Evolutionary conservation across 495 filamentous ascomycete species (phyloP).

Genomic region (Immersiella caudata): DNA sequence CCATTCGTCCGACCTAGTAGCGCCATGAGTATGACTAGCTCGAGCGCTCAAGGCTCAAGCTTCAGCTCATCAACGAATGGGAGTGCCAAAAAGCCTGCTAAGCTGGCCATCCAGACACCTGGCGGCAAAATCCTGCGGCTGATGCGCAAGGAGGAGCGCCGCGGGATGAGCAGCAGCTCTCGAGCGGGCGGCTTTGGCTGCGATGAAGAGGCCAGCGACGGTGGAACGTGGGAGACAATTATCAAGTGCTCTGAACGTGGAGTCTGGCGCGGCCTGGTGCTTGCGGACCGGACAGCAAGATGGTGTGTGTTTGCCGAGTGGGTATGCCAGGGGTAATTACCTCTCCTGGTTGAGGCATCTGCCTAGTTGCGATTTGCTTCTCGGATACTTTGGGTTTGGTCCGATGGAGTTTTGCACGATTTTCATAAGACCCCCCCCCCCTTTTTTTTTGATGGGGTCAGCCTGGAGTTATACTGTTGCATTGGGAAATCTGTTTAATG

Average conservation of each 20-base stretch:
- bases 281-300: conserved; percentile 90
- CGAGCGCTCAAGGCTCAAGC: conserved; percentile 58
- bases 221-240: conserved; percentile 93
- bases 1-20: conserved; percentile 74
- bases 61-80: conserved; percentile 49
- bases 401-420: conserved; percentile 16
- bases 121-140: conserved; percentile 93
- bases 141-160: conserved; percentile 80
- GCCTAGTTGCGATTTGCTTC: not conserved
- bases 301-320: conserved; percentile 99
- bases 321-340: conserved; percentile 56
- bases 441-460: not conserved
- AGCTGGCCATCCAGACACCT: conserved; percentile 91
- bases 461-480: not conserved
- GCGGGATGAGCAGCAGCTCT: conserved; percentile 44
- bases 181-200: conserved; percentile 45
- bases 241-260: conserved; percentile 94
- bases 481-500: conserved; percentile 12
- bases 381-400: conserved; percentile 10
- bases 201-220: conserved; percentile 66
- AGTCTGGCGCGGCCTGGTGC: conserved; percentile 87
- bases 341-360: not conserved
- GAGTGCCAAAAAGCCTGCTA: conserved; percentile 80
- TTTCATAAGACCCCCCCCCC: not conserved
- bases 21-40: conserved; percentile 77